A percentile compares a stretch with the other conserved stretches of the same genome.
These are phyloP conservation scores for Pholiota conissans DNA, from an alignment of 768 basidiomycete species.

Conservation along the genomic window DNA sequence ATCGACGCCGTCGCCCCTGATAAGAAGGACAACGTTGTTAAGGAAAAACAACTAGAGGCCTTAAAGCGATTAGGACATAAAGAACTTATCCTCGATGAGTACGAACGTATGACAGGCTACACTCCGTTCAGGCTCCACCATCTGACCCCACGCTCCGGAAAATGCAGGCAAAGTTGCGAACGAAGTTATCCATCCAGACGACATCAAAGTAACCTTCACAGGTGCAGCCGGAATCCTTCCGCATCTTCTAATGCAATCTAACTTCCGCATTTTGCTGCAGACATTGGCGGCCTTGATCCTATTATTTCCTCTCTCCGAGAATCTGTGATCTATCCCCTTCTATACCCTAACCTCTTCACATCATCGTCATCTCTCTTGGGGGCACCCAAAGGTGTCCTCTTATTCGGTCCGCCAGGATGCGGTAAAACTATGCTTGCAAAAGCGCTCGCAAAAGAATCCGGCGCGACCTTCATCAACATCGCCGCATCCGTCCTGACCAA, in stretches of 20 bases:
- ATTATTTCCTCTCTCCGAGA: slow-evolving; percentile 91
- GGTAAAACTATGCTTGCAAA: slow-evolving; percentile 99
- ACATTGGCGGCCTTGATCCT: slow-evolving; percentile 91
- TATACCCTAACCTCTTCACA: slow-evolving; percentile 86
- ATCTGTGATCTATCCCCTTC: slow-evolving; percentile 92
- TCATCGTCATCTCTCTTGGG: slow-evolving; percentile 79
- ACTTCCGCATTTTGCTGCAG: slow-evolving; percentile 31
- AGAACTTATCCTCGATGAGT: slow-evolving; percentile 81
- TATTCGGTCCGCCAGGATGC: slow-evolving; percentile 96
- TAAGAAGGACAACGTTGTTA: slow-evolving; percentile 61
- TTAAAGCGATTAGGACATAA: slow-evolving; percentile 70
- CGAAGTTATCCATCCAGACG: slow-evolving; percentile 91
- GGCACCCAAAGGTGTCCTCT: slow-evolving; percentile 93
- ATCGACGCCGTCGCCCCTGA: slow-evolving; percentile 52
- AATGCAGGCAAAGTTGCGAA: slow-evolving; percentile 80
- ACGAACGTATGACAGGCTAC: slow-evolving; percentile 70
- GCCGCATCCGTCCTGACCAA: slow-evolving; percentile 47
- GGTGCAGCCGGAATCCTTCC: slow-evolving; percentile 43
- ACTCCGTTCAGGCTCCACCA: background rate
- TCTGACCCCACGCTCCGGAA: slow-evolving; percentile 2
- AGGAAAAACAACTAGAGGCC: slow-evolving; percentile 69
- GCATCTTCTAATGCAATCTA: slow-evolving; percentile 8
- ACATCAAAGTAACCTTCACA: slow-evolving; percentile 73
- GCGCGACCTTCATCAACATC: slow-evolving; percentile 88
- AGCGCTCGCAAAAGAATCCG: slow-evolving; percentile 94